These are phyloP conservation scores for Coemansia sp. DNA, from an alignment of 192 early-diverging fungal genomes.

Conservation along the genomic window DNA sequence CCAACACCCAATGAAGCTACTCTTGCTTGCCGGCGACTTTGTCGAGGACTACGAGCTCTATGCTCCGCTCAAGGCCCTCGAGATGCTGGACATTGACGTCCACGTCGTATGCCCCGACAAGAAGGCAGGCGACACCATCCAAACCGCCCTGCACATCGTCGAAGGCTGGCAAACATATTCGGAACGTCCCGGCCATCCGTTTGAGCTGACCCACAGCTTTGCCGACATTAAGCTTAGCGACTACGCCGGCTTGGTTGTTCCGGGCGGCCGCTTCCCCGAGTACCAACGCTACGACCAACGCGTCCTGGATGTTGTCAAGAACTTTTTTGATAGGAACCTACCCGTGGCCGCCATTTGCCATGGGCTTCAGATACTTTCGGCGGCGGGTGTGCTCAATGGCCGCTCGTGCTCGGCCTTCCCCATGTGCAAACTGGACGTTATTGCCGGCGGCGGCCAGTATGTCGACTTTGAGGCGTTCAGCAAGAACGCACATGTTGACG, in stretches of 20 bases:
- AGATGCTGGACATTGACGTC: constrained; percentile 47
- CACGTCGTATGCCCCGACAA: constrained; percentile 53
- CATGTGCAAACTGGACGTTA: constrained; percentile 40
- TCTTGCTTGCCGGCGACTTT: constrained; percentile 28
- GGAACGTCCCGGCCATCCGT: constrained; percentile 49
- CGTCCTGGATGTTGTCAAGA: constrained; percentile 44
- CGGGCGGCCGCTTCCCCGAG: constrained; percentile 53
- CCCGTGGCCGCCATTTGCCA: constrained; percentile 56
- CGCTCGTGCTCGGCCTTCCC: constrained; percentile 34
- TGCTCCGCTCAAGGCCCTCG: constrained; percentile 50
- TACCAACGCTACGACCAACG: constrained; percentile 50
- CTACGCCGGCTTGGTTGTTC: constrained; percentile 52
- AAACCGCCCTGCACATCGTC: constrained; percentile 46
- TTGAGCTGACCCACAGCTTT: constrained; percentile 42
- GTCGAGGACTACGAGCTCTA: constrained; percentile 54
- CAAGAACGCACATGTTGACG: constrained; percentile 32
- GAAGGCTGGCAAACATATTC: constrained; percentile 51
- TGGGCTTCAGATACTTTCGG: constrained; percentile 46
- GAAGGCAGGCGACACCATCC: constrained; percentile 48
- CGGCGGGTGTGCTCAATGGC: constrained; percentile 40
- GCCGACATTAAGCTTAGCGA: constrained; percentile 33
- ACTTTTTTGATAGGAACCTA: constrained; percentile 47
- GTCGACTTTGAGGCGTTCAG: constrained; percentile 27
- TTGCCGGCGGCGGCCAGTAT: constrained; percentile 30
- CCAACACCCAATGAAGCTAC: constrained; percentile 20